Evolutionary conservation across 495 filamentous ascomycete genomes (phyloP), one percentile per base, ranked within the genome.

Genomic region (Paragyromitra xinjiangensis): DNA sequence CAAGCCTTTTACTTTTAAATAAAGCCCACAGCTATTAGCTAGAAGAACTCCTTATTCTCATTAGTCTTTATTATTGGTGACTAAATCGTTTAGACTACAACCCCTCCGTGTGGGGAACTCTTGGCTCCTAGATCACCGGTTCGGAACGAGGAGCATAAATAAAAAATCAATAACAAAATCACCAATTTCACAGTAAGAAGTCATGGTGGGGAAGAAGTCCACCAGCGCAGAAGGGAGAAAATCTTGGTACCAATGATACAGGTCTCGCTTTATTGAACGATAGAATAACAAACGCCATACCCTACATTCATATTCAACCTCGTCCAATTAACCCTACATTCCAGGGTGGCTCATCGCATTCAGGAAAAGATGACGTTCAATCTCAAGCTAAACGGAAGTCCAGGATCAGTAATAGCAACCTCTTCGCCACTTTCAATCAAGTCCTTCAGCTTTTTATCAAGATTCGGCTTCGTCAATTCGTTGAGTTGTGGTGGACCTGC

Each of bases 401-500:
- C 79, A 9, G 79, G 79, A 26, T 81, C 79, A 51, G 79, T 81
- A 44, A 81, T 81, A 19, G 71, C 79, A 68, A 83, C 68, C 82
- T 93, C 91, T 78, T 93, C 89, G 9, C 91, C 91, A 76, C 90
- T 85, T 12, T 84, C 83, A 9, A 93, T 80, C 61, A 93, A 82
- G 48, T 93, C 91, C 19, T 79, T 82, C 34, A 91, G 79, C 82
- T 90, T 96, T 85, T 92, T 92, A 55, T 87, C 87, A 78, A 99
- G 84, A 84, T 99, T 97, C 37, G 88, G 88, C 64, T 92, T 85
- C 3, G 94, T 97, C 82, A 92, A 88, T 85, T 92, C 90, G 82
- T 94, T 92, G 68, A 99, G 84, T 74, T 90, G 89, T 3, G 90
- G 89, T 0, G 94, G 94, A 42, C 89, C 90, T 73, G 93, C 93